Conservation (phyloP, 805 yeast species). For the Starmera quercuum region DNA sequence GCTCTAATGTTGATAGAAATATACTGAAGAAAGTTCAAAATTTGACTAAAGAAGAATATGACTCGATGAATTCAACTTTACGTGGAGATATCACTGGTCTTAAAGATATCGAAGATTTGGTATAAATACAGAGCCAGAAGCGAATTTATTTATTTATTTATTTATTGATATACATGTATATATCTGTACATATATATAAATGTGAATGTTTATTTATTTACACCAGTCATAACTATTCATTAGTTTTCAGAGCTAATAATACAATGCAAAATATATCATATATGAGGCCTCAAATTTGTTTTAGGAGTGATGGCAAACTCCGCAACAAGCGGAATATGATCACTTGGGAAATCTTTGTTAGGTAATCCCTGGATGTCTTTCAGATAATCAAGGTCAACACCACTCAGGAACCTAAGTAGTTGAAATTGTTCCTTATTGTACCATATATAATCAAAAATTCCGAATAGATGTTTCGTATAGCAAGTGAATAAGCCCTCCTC, state of each 20-base stretch:
- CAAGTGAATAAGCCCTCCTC: conserved; percentile 27
- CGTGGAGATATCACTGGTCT: conserved; percentile 38
- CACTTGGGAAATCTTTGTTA: conserved; percentile 52
- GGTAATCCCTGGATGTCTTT: conserved; percentile 38
- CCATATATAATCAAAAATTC: conserved; percentile 55
- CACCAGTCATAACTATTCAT: not conserved
- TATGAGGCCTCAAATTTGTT: not conserved
- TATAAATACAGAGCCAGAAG: conserved; percentile 1
- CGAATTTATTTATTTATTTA: not conserved
- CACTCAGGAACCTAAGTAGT: conserved; percentile 42
- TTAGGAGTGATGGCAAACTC: conserved; percentile 21
- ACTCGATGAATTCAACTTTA: conserved; percentile 18
- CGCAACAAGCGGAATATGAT: conserved; percentile 36
- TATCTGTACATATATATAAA: not conserved
- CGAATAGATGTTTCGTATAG: conserved; percentile 40
- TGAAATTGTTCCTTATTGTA: conserved; percentile 32
- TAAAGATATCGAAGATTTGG: conserved; percentile 27
- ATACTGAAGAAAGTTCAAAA: conserved; percentile 25
- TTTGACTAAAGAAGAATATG: conserved; percentile 13
- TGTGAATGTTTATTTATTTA: not conserved
- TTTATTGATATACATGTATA: not conserved
- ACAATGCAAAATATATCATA: no score
- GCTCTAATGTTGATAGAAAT: conserved; percentile 49
- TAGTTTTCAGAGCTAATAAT: no score
- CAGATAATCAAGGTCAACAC: conserved; percentile 30